Evolutionary conservation across 2,329 filamentous ascomycete species (phyloP), one percentile per base, ranked within the genome.

Genomic region (Fusarium albidum): DNA sequence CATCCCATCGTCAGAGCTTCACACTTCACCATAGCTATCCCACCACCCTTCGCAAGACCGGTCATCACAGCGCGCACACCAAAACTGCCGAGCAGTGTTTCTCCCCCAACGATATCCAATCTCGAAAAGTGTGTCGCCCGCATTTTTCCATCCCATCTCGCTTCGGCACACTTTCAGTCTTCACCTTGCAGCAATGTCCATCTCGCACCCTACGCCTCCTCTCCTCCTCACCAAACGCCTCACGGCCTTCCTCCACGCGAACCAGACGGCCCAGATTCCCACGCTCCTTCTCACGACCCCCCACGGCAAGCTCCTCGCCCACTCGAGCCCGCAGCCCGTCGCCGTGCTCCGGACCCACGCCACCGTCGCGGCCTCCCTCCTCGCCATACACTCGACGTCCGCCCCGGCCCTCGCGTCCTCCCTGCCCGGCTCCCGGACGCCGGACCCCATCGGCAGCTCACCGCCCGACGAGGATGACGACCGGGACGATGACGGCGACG

Each of bases 151-250:
- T n/a, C n/a, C n/a, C n/a, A n/a, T n/a, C n/a, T n/a, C n/a, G n/a
- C n/a, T n/a, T n/a, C n/a, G n/a, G n/a, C n/a, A n/a, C n/a, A n/a
- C n/a, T n/a, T n/a, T n/a, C n/a, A n/a, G n/a, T n/a, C n/a, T n/a
- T n/a, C n/a, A n/a, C n/a, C n/a, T 11, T 25, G 17, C 26, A 25
- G 41, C 43, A 53, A 77, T 76, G 74, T 71, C 75, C 38, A 64
- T 70, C 53, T 64, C 70, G 15, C 68, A 68, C 42, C 75, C 78
- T 18, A 79, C 80, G 31, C 82, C 82, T 31, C 82, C 83, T 21
- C 77, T 86, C 52, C 78, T 92, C 73, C 79, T 91, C 55, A 86
- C 82, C 29, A 87, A 87, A 70, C 83, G 83, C 56, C 80, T 88
- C 61, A 85, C 84, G 25, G 74, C 80, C 53, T 87, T 88, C 71